phyloP scores from a whole-genome alignment of 169 alveolate genomes.

The Babesia caballi region DNA sequence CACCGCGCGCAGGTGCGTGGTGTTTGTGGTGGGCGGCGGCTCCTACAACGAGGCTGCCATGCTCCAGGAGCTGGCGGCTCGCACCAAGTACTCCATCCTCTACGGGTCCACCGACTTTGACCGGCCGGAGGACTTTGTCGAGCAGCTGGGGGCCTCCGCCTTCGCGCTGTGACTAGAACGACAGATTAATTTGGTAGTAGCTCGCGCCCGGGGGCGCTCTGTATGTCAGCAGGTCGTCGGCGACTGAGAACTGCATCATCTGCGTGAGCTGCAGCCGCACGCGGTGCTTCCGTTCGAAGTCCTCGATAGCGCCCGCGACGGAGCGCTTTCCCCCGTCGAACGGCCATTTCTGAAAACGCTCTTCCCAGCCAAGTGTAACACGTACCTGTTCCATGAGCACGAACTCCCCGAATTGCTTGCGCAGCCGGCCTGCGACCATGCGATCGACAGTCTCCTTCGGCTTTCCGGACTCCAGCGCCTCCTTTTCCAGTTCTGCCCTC shows the following conservation, averaged over 20 bases:
- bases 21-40: slow-evolving; percentile 82
- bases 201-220: slow-evolving; percentile 11
- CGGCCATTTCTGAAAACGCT: slow-evolving; percentile 26
- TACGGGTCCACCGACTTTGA: slow-evolving; percentile 60
- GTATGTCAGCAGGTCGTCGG: slow-evolving; percentile 47
- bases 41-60: slow-evolving; percentile 77
- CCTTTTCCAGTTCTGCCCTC: slow-evolving; percentile 7
- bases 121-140: slow-evolving; percentile 58
- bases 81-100: slow-evolving; percentile 32
- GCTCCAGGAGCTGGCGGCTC: slow-evolving; percentile 71
- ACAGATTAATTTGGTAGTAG: slow-evolving; percentile 14
- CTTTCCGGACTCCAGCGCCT: slow-evolving; percentile 18
- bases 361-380: background rate
- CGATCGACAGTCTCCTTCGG: slow-evolving; percentile 40
- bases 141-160: slow-evolving; percentile 26
- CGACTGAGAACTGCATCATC: slow-evolving; percentile 28
- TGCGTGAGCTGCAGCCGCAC: background rate
- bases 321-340: slow-evolving; percentile 48
- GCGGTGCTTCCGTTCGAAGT: background rate
- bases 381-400: slow-evolving; percentile 58
- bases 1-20: slow-evolving; percentile 50
- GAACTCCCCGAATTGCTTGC: slow-evolving; percentile 48
- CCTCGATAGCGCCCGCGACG: slow-evolving; percentile 13
- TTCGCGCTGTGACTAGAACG: slow-evolving; percentile 21
- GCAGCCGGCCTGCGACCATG: slow-evolving; percentile 33